phyloP scores from a whole-genome alignment of 768 basidiomycete species.

The Phanerochaete carnosa region DNA sequence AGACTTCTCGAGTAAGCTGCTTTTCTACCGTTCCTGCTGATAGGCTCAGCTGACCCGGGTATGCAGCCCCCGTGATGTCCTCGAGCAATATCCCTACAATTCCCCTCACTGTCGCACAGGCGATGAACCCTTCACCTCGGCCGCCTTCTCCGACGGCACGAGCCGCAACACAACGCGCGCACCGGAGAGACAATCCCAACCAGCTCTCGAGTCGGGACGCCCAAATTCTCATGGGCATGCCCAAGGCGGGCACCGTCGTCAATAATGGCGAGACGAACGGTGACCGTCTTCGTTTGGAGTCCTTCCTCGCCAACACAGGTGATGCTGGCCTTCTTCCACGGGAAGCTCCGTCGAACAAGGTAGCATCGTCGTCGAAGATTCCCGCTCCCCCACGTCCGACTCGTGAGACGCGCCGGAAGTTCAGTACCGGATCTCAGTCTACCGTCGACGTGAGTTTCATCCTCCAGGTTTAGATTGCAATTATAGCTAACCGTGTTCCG shows the following conservation, averaged over 20 bases:
- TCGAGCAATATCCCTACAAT: slow-evolving; percentile 97
- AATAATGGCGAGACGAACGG: slow-evolving; percentile 27
- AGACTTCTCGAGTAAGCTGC: slow-evolving; percentile 79
- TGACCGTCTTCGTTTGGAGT: slow-evolving; percentile 49
- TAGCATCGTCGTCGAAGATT: slow-evolving; percentile 13
- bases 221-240: slow-evolving; percentile 64
- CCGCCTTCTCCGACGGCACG: slow-evolving; percentile 90
- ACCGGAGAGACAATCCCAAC: slow-evolving; percentile 81
- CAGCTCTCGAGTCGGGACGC: slow-evolving; percentile 80
- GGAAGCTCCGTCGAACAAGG: slow-evolving; percentile 18
- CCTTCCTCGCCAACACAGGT: slow-evolving; percentile 46
- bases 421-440: slow-evolving; percentile 4
- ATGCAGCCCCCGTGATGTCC: slow-evolving; percentile 85
- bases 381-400: slow-evolving; percentile 59
- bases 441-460: background rate
- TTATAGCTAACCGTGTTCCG: background rate
- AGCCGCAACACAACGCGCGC: slow-evolving; percentile 83
- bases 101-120: slow-evolving; percentile 89
- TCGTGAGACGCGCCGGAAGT: slow-evolving; percentile 52
- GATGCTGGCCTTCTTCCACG: slow-evolving; percentile 30
- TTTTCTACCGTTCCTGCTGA: background rate
- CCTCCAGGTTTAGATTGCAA: background rate
- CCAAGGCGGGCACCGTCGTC: slow-evolving; percentile 28
- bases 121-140: slow-evolving; percentile 93
- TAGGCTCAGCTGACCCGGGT: slow-evolving; percentile 15